Conservation (phyloP, 768 basidiomycete genomes). For the Rhizopogon roseolus region DNA sequence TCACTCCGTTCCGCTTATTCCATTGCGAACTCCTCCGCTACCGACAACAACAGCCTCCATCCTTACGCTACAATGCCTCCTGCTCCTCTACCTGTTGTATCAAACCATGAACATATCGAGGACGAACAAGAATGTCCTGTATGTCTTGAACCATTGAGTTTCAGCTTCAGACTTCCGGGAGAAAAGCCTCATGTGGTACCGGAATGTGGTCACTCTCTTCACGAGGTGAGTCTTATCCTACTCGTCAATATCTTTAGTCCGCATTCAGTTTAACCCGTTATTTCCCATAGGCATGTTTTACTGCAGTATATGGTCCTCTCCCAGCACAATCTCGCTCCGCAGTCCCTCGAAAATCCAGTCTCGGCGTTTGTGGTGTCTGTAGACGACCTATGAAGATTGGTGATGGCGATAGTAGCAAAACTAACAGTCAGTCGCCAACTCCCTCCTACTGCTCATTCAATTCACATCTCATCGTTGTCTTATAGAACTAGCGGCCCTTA, state of each 20-base stretch:
- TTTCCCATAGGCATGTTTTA: conserved; percentile 81
- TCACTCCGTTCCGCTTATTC: conserved; percentile 46
- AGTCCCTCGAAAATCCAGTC: conserved; percentile 64
- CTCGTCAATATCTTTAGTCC: too few relatives aligned
- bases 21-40: conserved; percentile 32
- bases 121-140: conserved; percentile 94
- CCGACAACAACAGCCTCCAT: conserved; percentile 38
- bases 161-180: conserved; percentile 88
- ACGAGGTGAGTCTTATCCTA: conserved; percentile 54
- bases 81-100: conserved; percentile 70
- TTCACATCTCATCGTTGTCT: conserved; percentile 6
- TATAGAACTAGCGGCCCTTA: conserved; percentile 88
- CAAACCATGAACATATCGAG: conserved; percentile 53
- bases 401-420: conserved; percentile 77
- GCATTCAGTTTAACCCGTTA: conserved; percentile 3
- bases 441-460: background rate
- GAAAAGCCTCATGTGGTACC: conserved; percentile 98
- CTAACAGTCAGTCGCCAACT: conserved; percentile 67
- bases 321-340: conserved; percentile 51
- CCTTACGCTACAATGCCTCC: conserved; percentile 59
- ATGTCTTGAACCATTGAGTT: conserved; percentile 91
- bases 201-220: conserved; percentile 96
- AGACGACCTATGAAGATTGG: conserved; percentile 94
- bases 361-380: conserved; percentile 97
- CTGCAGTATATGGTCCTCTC: conserved; percentile 91